phyloP scores from a whole-genome alignment of 192 early-diverging fungal genomes.

The Irineochytrium annulatum region DNA sequence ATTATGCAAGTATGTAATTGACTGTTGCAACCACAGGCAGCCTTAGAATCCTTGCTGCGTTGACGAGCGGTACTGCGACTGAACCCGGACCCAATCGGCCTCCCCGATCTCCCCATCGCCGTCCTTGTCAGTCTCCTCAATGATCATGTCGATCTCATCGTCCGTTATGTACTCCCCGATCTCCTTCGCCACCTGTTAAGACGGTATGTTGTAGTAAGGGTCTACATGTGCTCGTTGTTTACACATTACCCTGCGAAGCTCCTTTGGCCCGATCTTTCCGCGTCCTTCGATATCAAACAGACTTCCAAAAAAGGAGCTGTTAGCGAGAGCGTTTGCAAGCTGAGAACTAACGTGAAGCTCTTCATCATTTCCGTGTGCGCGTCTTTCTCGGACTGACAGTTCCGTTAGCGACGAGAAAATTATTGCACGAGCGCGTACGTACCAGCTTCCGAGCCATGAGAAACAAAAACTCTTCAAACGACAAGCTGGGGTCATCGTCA shows the following conservation, averaged over 20 bases:
- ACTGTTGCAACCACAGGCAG: no score
- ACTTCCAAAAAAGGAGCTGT: no score
- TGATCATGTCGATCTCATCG: slow-evolving; percentile 64
- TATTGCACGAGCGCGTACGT: background rate
- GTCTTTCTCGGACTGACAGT: slow-evolving; percentile 36
- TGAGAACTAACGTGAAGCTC: no score
- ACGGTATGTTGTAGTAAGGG: no score
- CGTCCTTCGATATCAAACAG: slow-evolving; percentile 59
- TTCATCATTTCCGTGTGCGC: slow-evolving; percentile 57
- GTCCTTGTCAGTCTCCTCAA: slow-evolving; percentile 60
- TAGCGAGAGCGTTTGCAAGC: no score
- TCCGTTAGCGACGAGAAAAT: slow-evolving; percentile 1
- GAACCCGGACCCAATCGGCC: slow-evolving; percentile 50
- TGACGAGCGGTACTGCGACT: no score
- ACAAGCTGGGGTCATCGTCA: slow-evolving; percentile 34
- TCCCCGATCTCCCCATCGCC: slow-evolving; percentile 62
- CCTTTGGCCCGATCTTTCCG: slow-evolving; percentile 52
- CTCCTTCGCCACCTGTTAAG: slow-evolving; percentile 55
- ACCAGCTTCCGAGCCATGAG: slow-evolving; percentile 36
- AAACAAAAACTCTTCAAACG: slow-evolving; percentile 54
- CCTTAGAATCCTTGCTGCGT: no score
- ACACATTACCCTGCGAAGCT: no score
- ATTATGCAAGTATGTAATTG: no score
- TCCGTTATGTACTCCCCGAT: slow-evolving; percentile 63
- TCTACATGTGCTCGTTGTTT: no score